Base-by-base conservation (phyloP, 1,284 basidiomycete species). In the Moesziomyces antarcticus region DNA sequence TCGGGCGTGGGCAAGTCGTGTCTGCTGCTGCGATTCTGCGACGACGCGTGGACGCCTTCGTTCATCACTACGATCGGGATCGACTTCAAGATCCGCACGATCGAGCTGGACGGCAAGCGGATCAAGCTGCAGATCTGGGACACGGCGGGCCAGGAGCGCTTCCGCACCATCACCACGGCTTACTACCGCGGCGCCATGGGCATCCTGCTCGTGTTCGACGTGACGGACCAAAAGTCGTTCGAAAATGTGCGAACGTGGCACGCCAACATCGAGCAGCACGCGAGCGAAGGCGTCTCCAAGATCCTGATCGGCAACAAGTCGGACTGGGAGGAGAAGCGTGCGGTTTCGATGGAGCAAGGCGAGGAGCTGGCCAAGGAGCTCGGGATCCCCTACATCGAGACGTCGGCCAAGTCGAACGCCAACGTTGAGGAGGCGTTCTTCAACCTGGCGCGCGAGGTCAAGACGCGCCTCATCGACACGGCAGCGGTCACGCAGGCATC, bases 171-270 rank as follows among this genome's bases (percentile, higher is more conserved):
- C 85, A 99, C 97, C 45, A 97, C 96, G 10, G 95, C 97, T n/a
- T 99, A 99, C 86, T 99, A 99, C 88, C 92, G 97, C 78, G 97
- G 97, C 47, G 97, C 97, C 18, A 99, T 99, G 96, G 97, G 97
- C 56, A 99, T 99, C 82, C 88, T 99, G 58, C 89, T 99, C 63
- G 96, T 99, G 6, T 99, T 98, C 86, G 97, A 99, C 84, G 94
- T 99, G 43, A 99, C 97, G 30, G 96, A 99, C 85, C 94, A 97
- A 85, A 91, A 93, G 80, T 97, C 93, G 25, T 99, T 99, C 87
- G 92, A 94, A 85, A 98, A 99, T 87, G 96, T 99, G 85, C 93
- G 95, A 79, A 97, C 94, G 80, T 99, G 97, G 97, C 93, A 98
- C 86, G 87, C 92, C 46, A 98, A 98, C 85, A 95, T 99, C 76